phyloP scores from a whole-genome alignment of 305 asterid species.

The Plantago coronopus region DNA sequence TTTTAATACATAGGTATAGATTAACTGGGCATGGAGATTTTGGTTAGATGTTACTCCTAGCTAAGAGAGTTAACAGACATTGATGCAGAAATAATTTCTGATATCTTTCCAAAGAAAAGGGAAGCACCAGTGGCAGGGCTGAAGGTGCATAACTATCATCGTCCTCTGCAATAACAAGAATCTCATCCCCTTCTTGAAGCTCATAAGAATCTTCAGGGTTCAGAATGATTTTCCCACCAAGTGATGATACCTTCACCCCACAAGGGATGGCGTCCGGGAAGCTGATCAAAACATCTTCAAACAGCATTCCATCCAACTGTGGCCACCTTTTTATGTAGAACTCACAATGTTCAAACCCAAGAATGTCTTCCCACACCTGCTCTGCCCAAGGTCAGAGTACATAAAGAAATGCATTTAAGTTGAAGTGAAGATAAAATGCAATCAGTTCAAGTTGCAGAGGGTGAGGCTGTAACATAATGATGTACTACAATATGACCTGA shows the following conservation, averaged over 20 bases:
- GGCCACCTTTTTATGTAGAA: constrained; percentile 86
- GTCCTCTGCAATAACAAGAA: constrained; percentile 92
- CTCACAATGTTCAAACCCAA: constrained; percentile 91
- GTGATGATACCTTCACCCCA: constrained; percentile 81
- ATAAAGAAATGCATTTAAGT: constrained; percentile 17
- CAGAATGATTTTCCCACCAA: constrained; percentile 74
- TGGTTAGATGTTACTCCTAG: not conserved
- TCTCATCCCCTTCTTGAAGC: constrained; percentile 83
- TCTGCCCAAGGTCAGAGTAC: constrained; percentile 26
- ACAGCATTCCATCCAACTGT: constrained; percentile 77
- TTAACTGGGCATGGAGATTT: constrained; percentile 12
- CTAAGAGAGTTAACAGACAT: constrained; percentile 12
- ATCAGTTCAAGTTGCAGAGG: constrained; percentile 6
- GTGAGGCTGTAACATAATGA: constrained; percentile 6
- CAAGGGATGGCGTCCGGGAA: constrained; percentile 92
- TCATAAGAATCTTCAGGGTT: constrained; percentile 81
- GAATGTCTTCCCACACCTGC: constrained; percentile 96
- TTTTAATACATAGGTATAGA: not conserved
- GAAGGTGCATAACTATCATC: constrained; percentile 84
- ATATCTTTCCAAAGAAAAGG: constrained; percentile 29
- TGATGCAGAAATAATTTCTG: constrained; percentile 21
- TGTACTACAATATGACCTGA: constrained; percentile 58
- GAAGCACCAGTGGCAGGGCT: constrained; percentile 67
- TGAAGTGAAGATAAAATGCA: constrained; percentile 16
- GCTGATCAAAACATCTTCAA: constrained; percentile 84